phyloP scores from a whole-genome alignment of 1,139 yeast species.

The Candida buenavistaensis region DNA sequence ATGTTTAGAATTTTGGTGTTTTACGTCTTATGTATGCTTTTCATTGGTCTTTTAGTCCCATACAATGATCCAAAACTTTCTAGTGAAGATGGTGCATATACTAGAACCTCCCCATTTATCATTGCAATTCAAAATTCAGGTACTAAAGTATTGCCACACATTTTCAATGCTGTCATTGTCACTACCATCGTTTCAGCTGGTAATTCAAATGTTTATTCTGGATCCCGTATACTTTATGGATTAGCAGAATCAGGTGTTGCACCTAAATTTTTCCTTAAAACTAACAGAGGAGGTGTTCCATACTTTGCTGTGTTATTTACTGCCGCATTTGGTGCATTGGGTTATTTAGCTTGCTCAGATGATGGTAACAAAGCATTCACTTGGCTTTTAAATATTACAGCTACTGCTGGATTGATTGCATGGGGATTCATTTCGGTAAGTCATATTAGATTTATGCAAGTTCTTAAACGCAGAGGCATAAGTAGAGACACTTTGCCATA shows the following conservation, averaged over 20 bases:
- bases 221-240: conserved; percentile 70
- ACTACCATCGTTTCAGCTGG: conserved; percentile 75
- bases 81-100: conserved; percentile 26
- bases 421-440: conserved; percentile 70
- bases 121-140: conserved; percentile 68
- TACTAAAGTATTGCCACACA: conserved; percentile 64
- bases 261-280: conserved; percentile 52
- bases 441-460: conserved; percentile 67
- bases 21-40: conserved; percentile 76
- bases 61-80: conserved; percentile 56
- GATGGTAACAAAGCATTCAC: conserved; percentile 70
- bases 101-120: conserved; percentile 52
- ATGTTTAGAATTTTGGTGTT: conserved; percentile 77
- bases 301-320: conserved; percentile 57
- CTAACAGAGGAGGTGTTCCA: conserved; percentile 69
- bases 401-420: conserved; percentile 72
- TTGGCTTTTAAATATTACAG: conserved; percentile 82
- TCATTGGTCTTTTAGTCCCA: conserved; percentile 83
- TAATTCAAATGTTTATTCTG: conserved; percentile 77
- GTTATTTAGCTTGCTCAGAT: conserved; percentile 65
- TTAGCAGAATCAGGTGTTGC: conserved; percentile 63
- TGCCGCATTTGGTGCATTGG: conserved; percentile 61
- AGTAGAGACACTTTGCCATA: conserved; percentile 66
- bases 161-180: conserved; percentile 74
- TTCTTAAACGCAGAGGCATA: conserved; percentile 58